Percentiles rank a stretch among this genome's conserved stretches.
Conservation (phyloP, 2,329 filamentous ascomycete genomes). For the Pseudogymnoascus sp. region DNA sequence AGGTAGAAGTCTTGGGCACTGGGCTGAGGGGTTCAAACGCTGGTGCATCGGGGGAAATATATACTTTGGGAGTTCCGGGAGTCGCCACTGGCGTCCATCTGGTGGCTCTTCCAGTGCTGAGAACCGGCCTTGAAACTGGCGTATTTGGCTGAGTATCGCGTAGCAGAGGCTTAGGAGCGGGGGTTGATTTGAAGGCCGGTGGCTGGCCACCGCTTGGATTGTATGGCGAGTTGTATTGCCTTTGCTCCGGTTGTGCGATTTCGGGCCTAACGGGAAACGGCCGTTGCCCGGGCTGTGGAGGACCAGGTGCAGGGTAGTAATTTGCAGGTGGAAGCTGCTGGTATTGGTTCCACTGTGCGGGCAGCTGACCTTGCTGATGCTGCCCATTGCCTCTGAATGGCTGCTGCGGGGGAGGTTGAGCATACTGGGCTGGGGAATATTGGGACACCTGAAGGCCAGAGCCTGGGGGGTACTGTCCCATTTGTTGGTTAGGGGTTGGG, state of each 20-base stretch:
- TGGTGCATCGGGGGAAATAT: constrained; percentile 41
- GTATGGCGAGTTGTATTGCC: constrained; percentile 28
- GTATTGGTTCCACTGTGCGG: constrained; percentile 15
- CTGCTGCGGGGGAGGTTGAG: constrained; percentile 2
- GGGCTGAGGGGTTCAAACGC: constrained; percentile 53
- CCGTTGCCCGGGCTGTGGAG: constrained; percentile 10
- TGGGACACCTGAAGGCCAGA: neutral
- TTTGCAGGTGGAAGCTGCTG: constrained; percentile 15
- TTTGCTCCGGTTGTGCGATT: constrained; percentile 20
- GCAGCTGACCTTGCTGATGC: constrained; percentile 10
- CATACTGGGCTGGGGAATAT: neutral
- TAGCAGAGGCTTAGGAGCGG: constrained; percentile 14
- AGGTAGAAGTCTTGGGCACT: constrained; percentile 30
- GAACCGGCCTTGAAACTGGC: constrained; percentile 16
- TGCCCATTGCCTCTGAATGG: constrained; percentile 4
- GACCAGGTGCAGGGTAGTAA: constrained; percentile 19
- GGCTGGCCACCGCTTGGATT: constrained; percentile 22
- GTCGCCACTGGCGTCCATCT: constrained; percentile 51
- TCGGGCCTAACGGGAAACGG: constrained; percentile 11
- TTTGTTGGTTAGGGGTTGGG: neutral
- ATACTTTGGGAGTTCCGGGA: constrained; percentile 45
- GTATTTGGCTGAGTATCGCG: constrained; percentile 20
- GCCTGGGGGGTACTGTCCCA: neutral
- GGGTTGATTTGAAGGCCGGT: constrained; percentile 12
- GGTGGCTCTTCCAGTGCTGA: constrained; percentile 37